Conservation (phyloP, 345 rosid species). For the Camelina sativa region DNA sequence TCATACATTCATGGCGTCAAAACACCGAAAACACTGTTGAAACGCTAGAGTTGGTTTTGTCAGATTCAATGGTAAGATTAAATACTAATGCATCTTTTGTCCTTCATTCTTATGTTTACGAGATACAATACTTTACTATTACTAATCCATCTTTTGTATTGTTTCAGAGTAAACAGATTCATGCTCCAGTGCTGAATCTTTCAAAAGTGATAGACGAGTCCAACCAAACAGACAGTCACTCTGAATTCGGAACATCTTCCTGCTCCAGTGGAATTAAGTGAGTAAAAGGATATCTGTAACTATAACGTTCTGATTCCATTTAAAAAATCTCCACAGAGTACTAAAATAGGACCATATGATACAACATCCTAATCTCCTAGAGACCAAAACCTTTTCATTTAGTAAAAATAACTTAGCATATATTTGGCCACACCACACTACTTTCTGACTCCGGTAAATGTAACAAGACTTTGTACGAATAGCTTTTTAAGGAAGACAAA, state of each 20-base stretch:
- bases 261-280: conserved; percentile 10
- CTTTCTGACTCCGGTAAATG: conserved; percentile 3
- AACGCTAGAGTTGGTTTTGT: too few species aligned
- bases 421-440: conserved; percentile 19
- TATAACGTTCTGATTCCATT: not conserved
- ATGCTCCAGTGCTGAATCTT: too few species aligned
- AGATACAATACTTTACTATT: too few species aligned
- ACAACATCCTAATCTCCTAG: not conserved
- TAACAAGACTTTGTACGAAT: not conserved
- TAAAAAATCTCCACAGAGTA: not conserved
- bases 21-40: too few species aligned
- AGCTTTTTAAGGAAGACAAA: not conserved
- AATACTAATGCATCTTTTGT: too few species aligned
- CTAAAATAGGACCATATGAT: not conserved
- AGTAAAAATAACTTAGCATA: conserved; percentile 8
- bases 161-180: too few species aligned
- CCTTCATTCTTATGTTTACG: too few species aligned
- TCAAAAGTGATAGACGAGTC: not conserved
- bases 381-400: conserved; percentile 1
- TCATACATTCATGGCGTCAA: too few species aligned
- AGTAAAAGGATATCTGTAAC: not conserved
- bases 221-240: conserved; percentile 10
- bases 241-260: not conserved
- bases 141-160: too few species aligned
- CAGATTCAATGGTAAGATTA: too few species aligned